Evolutionary conservation across 371 early-diverging fungal genomes (phyloP).

Genomic region (Rhizomucor miehei): DNA sequence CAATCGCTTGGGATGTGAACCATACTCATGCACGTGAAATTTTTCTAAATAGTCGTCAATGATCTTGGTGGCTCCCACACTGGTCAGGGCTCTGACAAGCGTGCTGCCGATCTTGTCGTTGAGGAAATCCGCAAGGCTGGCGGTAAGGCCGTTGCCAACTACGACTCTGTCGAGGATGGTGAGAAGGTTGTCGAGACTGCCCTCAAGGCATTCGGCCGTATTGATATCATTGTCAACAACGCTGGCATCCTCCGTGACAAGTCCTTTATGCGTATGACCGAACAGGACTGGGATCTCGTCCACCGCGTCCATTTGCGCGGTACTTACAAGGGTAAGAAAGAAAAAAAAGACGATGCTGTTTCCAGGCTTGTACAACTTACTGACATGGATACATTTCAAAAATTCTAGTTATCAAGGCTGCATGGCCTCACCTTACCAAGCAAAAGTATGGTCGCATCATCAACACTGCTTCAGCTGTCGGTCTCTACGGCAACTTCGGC

Average conservation of each 20-base stretch:
- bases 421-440: slow-evolving; percentile 94
- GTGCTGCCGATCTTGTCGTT: slow-evolving; percentile 96
- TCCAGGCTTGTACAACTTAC: neutral
- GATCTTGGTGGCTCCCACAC: slow-evolving; percentile 74
- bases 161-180: slow-evolving; percentile 96
- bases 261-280: slow-evolving; percentile 93
- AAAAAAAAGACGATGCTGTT: no score
- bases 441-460: slow-evolving; percentile 92
- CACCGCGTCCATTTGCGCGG: slow-evolving; percentile 92
- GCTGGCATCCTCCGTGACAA: slow-evolving; percentile 97
- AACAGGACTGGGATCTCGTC: slow-evolving; percentile 95
- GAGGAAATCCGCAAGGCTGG: slow-evolving; percentile 90
- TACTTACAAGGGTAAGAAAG: slow-evolving; percentile 75
- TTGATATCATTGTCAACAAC: slow-evolving; percentile 97
- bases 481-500: slow-evolving; percentile 99
- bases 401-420: slow-evolving; percentile 79
- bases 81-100: slow-evolving; percentile 59
- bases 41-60: slow-evolving; percentile 72
- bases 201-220: slow-evolving; percentile 89
- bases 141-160: slow-evolving; percentile 97
- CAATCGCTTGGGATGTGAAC: no score
- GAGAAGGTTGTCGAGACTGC: slow-evolving; percentile 97
- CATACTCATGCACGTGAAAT: neutral
- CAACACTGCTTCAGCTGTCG: slow-evolving; percentile 92
- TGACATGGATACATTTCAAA: neutral